Evolutionary conservation across 345 rosid genomes (phyloP).

Genomic region (Odontarrhena argentea): DNA sequence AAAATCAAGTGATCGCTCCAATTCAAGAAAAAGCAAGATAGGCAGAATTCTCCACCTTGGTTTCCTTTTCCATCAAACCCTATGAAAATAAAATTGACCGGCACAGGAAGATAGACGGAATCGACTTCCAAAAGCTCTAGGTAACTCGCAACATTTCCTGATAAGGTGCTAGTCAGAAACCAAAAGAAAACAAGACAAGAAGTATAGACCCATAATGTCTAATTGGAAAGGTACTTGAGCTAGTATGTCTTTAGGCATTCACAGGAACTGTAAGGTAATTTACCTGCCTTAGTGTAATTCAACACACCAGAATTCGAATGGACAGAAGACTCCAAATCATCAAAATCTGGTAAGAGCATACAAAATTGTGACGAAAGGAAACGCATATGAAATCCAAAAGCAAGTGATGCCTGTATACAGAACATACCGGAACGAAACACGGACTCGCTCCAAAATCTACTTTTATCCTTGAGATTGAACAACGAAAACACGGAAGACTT

Average conservation of each 20-base stretch:
- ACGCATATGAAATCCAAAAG: background rate
- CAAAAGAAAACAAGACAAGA: background rate
- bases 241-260: background rate
- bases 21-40: slow-evolving; percentile 6
- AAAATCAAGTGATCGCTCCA: slow-evolving; percentile 20
- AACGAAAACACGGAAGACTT: slow-evolving; percentile 78
- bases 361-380: slow-evolving; percentile 12
- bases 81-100: slow-evolving; percentile 89
- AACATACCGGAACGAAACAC: slow-evolving; percentile 65
- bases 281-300: slow-evolving; percentile 89
- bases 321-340: slow-evolving; percentile 66
- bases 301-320: slow-evolving; percentile 53
- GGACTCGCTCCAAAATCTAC: slow-evolving; percentile 92
- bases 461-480: slow-evolving; percentile 84
- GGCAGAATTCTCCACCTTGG: slow-evolving; percentile 57
- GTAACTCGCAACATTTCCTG: slow-evolving; percentile 85
- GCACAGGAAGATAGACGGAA: slow-evolving; percentile 83
- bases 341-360: slow-evolving; percentile 51
- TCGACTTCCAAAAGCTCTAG: slow-evolving; percentile 87
- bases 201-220: background rate
- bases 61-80: slow-evolving; percentile 98
- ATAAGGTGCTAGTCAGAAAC: slow-evolving; percentile 5
- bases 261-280: background rate
- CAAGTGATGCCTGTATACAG: background rate
- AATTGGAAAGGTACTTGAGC: background rate